Conservation (phyloP, 1,284 basidiomycete species). For the Trichosporon inkin region DNA sequence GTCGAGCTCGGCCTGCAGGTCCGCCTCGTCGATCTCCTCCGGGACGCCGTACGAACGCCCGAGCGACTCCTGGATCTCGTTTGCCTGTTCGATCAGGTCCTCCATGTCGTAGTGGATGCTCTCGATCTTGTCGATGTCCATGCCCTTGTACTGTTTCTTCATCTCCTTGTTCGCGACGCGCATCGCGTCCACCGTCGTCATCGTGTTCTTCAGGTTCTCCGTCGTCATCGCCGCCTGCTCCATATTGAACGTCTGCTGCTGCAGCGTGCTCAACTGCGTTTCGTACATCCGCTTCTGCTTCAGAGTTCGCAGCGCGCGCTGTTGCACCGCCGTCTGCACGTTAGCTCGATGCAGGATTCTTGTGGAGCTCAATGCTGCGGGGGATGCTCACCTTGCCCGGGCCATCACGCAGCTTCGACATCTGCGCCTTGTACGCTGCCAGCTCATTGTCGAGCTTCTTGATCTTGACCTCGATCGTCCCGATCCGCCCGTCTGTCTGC, state of each 20-base stretch:
- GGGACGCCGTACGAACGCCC: slow-evolving; percentile 93
- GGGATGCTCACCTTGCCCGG: slow-evolving; percentile 75
- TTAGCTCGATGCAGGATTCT: too few relatives aligned
- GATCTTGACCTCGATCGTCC: slow-evolving; percentile 92
- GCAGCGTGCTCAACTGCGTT: slow-evolving; percentile 78
- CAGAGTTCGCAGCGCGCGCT: slow-evolving; percentile 87
- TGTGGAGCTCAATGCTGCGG: too few relatives aligned
- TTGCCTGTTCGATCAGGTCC: slow-evolving; percentile 92
- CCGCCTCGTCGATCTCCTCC: slow-evolving; percentile 96
- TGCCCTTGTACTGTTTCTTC: slow-evolving; percentile 93
- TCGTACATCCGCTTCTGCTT: slow-evolving; percentile 97
- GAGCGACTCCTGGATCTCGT: slow-evolving; percentile 93
- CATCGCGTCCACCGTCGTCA: slow-evolving; percentile 99
- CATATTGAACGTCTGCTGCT: slow-evolving; percentile 98
- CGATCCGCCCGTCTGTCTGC: slow-evolving; percentile 83
- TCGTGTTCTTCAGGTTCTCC: slow-evolving; percentile 96
- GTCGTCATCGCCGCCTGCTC: slow-evolving; percentile 93
- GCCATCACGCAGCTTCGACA: slow-evolving; percentile 87
- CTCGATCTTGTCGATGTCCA: slow-evolving; percentile 99
- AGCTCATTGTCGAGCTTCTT: slow-evolving; percentile 95
- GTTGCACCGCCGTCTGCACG: slow-evolving; percentile 77
- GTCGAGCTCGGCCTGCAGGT: slow-evolving; percentile 91
- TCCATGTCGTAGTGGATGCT: slow-evolving; percentile 97
- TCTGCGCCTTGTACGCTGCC: slow-evolving; percentile 88
- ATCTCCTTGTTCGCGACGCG: slow-evolving; percentile 96